Percentiles rank a stretch among this genome's conserved stretches.
Conservation (phyloP, 78 protist species). For the Dictyostelium purpureum region DNA sequence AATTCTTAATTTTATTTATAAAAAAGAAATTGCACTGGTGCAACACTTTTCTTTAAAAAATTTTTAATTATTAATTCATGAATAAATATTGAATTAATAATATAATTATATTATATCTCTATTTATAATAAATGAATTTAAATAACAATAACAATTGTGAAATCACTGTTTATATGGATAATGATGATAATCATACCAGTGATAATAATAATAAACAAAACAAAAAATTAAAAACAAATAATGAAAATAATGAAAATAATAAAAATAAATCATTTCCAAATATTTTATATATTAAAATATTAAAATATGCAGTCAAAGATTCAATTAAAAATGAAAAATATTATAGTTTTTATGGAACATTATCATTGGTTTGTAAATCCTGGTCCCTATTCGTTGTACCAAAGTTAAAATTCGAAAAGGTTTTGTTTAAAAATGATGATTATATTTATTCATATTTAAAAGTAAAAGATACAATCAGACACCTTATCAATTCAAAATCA, state of each 20-base stretch:
- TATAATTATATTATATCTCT: no score
- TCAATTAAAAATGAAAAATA: neutral
- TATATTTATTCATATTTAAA: constrained; percentile 1
- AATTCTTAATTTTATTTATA: no score
- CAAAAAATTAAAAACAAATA: no score
- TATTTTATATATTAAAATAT: neutral
- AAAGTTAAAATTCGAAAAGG: neutral
- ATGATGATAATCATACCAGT: no score
- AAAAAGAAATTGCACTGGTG: no score
- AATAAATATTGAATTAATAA: no score
- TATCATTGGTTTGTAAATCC: neutral
- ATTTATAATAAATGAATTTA: no score
- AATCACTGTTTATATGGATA: no score
- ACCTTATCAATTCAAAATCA: neutral
- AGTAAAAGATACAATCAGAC: neutral
- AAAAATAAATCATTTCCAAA: neutral
- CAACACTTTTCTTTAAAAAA: no score
- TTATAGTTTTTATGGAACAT: neutral
- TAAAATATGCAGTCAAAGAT: neutral
- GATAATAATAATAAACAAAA: no score
- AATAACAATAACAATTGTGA: no score
- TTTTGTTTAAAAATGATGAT: neutral
- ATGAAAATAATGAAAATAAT: neutral
- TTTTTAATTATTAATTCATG: no score
- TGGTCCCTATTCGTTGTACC: neutral